Percentiles rank a stretch among this genome's conserved stretches.
Conservation (phyloP, 495 filamentous ascomycete genomes). For the Chlorociboria aeruginascens region DNA sequence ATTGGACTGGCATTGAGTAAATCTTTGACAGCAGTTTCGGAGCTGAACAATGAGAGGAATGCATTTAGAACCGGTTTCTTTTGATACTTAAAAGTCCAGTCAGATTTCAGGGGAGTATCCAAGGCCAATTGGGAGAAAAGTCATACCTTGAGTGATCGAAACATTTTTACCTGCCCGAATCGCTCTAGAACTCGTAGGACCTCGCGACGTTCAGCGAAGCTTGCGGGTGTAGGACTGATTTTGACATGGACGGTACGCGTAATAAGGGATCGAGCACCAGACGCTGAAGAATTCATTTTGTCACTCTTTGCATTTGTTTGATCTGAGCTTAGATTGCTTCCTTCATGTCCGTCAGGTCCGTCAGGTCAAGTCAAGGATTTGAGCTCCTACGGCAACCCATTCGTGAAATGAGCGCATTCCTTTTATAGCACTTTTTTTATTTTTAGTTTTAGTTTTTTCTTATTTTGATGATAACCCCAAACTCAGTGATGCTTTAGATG, state of each 20-base stretch:
- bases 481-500: too few species aligned
- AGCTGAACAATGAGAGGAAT: conserved; percentile 25
- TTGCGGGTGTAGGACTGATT: conserved; percentile 48
- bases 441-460: too few species aligned
- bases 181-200: conserved; percentile 60
- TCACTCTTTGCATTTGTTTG: too few species aligned
- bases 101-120: not conserved
- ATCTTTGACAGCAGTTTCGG: conserved; percentile 7
- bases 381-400: too few species aligned
- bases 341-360: too few species aligned
- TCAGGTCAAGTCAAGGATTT: too few species aligned
- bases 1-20: conserved; percentile 18
- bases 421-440: too few species aligned
- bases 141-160: conserved; percentile 55
- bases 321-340: too few species aligned
- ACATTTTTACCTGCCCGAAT: conserved; percentile 67
- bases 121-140: not conserved
- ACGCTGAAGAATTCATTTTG: not conserved
- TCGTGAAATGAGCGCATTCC: too few species aligned
- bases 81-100: conserved; percentile 12
- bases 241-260: conserved; percentile 45
- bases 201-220: conserved; percentile 57
- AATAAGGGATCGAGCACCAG: conserved; percentile 9
- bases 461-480: too few species aligned
- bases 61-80: conserved; percentile 21